Evolutionary conservation across 352 stramenopile genomes (phyloP).

Genomic region (Phytophthora fragariaefolia): DNA sequence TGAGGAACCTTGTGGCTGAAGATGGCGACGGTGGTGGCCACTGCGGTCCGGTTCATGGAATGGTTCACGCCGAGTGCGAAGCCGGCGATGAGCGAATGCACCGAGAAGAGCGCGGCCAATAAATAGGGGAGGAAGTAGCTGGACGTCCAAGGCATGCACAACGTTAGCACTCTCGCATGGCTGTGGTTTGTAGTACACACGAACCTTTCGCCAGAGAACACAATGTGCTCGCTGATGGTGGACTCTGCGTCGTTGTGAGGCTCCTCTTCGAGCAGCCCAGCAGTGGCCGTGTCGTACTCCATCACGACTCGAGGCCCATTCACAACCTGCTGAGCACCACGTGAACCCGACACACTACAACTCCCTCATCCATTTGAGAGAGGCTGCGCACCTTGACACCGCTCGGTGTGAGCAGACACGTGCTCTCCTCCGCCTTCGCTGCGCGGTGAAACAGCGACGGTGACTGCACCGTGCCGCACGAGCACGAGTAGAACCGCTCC

Average conservation of each 20-base stretch:
- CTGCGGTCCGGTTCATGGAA: slow-evolving; percentile 53
- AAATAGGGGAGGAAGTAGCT: slow-evolving; percentile 65
- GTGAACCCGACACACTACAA: neutral
- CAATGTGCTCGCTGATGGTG: slow-evolving; percentile 64
- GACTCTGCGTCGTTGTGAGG: slow-evolving; percentile 32
- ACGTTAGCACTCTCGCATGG: slow-evolving; percentile 14
- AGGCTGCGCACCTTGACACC: slow-evolving; percentile 46
- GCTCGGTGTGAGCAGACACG: slow-evolving; percentile 45
- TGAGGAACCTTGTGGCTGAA: slow-evolving; percentile 81
- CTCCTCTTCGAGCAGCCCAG: slow-evolving; percentile 32
- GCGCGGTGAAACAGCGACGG: slow-evolving; percentile 49
- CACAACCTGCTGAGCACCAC: slow-evolving; percentile 19
- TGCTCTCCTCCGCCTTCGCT: slow-evolving; percentile 43
- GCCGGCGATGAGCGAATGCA: slow-evolving; percentile 72
- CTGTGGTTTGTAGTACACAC: neutral
- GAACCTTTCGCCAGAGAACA: slow-evolving; percentile 63
- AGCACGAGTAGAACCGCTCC: slow-evolving; percentile 41
- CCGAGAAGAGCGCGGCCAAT: slow-evolving; percentile 67
- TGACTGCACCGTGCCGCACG: slow-evolving; percentile 34
- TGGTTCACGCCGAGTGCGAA: slow-evolving; percentile 69
- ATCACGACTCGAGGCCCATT: slow-evolving; percentile 16
- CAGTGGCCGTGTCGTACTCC: slow-evolving; percentile 34
- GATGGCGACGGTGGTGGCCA: slow-evolving; percentile 69
- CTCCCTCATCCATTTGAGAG: neutral
- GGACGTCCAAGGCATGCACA: slow-evolving; percentile 1